These are phyloP conservation scores for Rhizopogon vulgaris DNA, from an alignment of 768 basidiomycete genomes.

Conservation along the genomic window DNA sequence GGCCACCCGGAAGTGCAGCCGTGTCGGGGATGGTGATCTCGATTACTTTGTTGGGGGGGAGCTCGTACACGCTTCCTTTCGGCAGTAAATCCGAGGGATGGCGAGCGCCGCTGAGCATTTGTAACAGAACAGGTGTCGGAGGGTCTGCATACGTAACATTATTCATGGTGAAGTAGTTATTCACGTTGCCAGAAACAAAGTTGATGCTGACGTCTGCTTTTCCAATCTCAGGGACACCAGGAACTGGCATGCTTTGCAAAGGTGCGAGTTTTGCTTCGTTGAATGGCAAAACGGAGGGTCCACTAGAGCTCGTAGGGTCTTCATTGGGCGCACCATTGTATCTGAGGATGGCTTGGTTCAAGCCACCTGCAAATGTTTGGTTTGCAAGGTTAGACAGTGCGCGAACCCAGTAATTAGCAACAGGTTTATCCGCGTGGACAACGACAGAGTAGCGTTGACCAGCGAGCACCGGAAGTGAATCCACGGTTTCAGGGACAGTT, in stretches of 20 bases:
- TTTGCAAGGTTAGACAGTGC: conserved; percentile 23
- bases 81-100: conserved; percentile 45
- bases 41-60: conserved; percentile 42
- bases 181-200: conserved; percentile 14
- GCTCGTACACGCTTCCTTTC: conserved; percentile 36
- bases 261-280: conserved; percentile 30
- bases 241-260: conserved; percentile 18
- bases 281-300: conserved; percentile 14
- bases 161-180: conserved; percentile 22
- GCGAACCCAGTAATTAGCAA: conserved; percentile 40
- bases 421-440: conserved; percentile 30
- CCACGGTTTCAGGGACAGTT: conserved; percentile 27
- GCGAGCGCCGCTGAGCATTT: conserved; percentile 49
- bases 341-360: conserved; percentile 35
- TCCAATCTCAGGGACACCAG: conserved; percentile 27
- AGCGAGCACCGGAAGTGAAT: conserved; percentile 37
- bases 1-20: conserved; percentile 22
- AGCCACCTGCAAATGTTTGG: conserved; percentile 27
- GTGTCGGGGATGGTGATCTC: conserved; percentile 43
- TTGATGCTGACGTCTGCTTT: conserved; percentile 27
- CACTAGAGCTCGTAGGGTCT: conserved; percentile 29
- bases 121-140: conserved; percentile 47
- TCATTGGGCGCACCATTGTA: conserved; percentile 28
- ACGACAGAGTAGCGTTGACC: conserved; percentile 38
- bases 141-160: conserved; percentile 32